Conservation (phyloP, 2,329 filamentous ascomycete genomes). For the Trichophyton schoenleinii region DNA sequence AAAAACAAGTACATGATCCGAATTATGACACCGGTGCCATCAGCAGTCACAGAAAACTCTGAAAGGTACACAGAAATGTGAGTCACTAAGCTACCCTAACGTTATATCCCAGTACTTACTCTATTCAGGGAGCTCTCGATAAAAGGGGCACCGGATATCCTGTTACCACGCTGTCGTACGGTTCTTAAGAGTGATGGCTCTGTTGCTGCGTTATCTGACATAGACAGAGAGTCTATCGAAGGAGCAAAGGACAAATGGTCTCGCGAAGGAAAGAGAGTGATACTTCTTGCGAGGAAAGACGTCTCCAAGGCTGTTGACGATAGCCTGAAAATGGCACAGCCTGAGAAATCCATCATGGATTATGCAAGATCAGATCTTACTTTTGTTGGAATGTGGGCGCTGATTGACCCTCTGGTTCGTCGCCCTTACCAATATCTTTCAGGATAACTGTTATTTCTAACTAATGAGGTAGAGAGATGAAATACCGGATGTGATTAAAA, state of each 20-base stretch:
- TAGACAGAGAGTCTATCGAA: slow-evolving; percentile 39
- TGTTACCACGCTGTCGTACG: slow-evolving; percentile 50
- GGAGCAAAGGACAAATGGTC: slow-evolving; percentile 56
- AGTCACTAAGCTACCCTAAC: slow-evolving; percentile 12
- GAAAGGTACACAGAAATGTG: slow-evolving; percentile 22
- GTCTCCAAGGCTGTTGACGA: slow-evolving; percentile 41
- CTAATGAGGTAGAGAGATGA: slow-evolving; percentile 35
- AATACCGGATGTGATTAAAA: slow-evolving; percentile 47
- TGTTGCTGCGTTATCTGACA: slow-evolving; percentile 38
- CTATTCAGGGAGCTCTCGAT: slow-evolving; percentile 44
- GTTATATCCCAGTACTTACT: not conserved
- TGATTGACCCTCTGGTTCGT: slow-evolving; percentile 44
- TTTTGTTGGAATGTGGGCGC: slow-evolving; percentile 45
- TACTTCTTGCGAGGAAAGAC: slow-evolving; percentile 52
- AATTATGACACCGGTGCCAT: slow-evolving; percentile 35
- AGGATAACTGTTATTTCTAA: not conserved
- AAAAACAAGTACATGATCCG: slow-evolving; percentile 75
- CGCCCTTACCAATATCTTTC: not conserved
- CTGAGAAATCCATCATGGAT: slow-evolving; percentile 46
- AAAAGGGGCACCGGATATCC: slow-evolving; percentile 65
- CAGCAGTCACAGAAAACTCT: not conserved
- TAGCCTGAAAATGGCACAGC: slow-evolving; percentile 33
- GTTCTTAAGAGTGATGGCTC: slow-evolving; percentile 46
- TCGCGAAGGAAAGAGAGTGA: slow-evolving; percentile 53
- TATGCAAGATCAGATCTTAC: slow-evolving; percentile 40